Base-by-base conservation (phyloP, 2,329 filamentous ascomycete genomes). In the Fusarium armeniacum region DNA sequence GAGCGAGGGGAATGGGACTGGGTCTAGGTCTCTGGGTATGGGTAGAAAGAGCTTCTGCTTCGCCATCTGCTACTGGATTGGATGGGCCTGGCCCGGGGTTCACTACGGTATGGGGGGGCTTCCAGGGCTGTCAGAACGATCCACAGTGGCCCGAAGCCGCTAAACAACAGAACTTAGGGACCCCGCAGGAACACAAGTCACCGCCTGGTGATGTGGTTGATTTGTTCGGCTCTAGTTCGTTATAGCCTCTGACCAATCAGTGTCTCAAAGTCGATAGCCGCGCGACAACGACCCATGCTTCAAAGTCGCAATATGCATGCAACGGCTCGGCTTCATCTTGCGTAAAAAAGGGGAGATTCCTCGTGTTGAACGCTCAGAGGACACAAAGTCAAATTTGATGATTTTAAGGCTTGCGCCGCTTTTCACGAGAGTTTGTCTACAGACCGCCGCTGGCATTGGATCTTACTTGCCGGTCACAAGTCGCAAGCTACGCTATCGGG, bases 281-380 rank as follows among this genome's bases (percentile, higher is more conserved):
- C 73, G 73, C 73, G 73, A 75, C 73, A 74, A 75, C 55, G 50
- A 72, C 67, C 59, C 65, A 64, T 38, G 58, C 28, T 59, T 26
- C 26, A 32, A 50, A 53, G 58, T 60, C 44, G 46, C 63, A 60
- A 24, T 28, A 38, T 49, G 45, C 49, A 65, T 62, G 53, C 44
- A 65, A 65, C 50, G 52, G 60, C 45, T 71, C 45, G 60, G 58
- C 53, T 47, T 60, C 53, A 62, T 50, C 49, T 62, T 60, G 33
- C 22, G 47, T 36, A 45, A 54, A 71, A 46, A 70, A 68, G 47
- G 67, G 67, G 67, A 53, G 40, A 46, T 47, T 35, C 35, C 57
- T 70, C 58, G 67, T 70, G 46, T 70, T 46, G 66, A 35, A 38
- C 41, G 40, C 41, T 60, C 50, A 67, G 64, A 58, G 64, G 67